These are phyloP conservation scores for Fusarium globosum DNA, from an alignment of 2,329 filamentous ascomycete species.

Conservation along the genomic window DNA sequence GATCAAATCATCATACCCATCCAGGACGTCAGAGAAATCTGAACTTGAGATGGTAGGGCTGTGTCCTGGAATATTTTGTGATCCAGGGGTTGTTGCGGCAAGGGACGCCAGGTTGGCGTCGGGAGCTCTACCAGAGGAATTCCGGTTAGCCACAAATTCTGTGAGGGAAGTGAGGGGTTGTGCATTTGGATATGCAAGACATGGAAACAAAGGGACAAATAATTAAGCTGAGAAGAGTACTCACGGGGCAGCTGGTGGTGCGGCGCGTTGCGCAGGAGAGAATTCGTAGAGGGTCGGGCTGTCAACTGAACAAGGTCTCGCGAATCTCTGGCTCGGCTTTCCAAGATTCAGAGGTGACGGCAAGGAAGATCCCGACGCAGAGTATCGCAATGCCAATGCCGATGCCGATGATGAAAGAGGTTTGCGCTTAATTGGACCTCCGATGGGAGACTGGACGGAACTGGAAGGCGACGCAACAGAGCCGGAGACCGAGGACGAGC, in stretches of 20 bases:
- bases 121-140: conserved; percentile 42
- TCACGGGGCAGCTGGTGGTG: conserved; percentile 43
- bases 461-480: conserved; percentile 16
- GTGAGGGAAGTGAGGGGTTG: conserved; percentile 5
- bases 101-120: conserved; percentile 41
- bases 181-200: conserved; percentile 11
- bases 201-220: conserved; percentile 16
- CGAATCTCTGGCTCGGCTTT: conserved; percentile 64
- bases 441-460: conserved; percentile 36
- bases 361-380: conserved; percentile 41
- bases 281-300: conserved; percentile 73
- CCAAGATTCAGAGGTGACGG: conserved; percentile 55
- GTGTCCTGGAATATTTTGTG: conserved; percentile 54
- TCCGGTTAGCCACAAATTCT: conserved; percentile 45
- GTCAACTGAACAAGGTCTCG: conserved; percentile 66
- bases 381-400: conserved; percentile 41
- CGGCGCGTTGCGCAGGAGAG: conserved; percentile 47
- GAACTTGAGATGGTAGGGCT: conserved; percentile 59
- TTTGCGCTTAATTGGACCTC: conserved; percentile 66
- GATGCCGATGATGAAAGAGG: conserved; percentile 65
- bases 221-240: conserved; percentile 23
- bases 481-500: conserved; percentile 35
- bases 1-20: conserved; percentile 58
- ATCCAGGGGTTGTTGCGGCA: conserved; percentile 37
- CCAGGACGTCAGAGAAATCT: conserved; percentile 54